phyloP scores from a whole-genome alignment of 805 yeast species.

The Dipodascus geniculatus region DNA sequence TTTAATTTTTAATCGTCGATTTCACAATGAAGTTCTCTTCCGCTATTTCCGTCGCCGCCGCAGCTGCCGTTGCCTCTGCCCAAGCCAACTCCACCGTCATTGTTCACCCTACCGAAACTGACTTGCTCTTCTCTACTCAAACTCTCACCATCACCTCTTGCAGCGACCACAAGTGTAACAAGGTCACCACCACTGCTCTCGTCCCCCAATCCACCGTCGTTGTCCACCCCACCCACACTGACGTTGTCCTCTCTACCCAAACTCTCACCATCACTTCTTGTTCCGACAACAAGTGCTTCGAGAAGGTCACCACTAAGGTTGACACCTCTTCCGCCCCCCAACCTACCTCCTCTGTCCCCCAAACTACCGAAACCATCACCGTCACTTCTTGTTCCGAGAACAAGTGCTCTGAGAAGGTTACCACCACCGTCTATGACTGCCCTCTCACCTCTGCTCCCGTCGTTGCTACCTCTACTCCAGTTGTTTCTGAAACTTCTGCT shows the following conservation, averaged over 20 bases:
- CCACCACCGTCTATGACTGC: neutral
- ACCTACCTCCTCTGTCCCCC: neutral
- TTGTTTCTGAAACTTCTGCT: neutral
- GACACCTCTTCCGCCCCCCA: neutral
- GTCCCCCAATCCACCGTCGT: conserved; percentile 1
- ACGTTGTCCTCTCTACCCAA: neutral
- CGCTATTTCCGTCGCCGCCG: neutral
- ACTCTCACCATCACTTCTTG: conserved; percentile 1
- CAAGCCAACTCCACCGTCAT: conserved; percentile 1
- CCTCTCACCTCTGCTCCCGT: neutral
- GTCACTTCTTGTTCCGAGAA: neutral
- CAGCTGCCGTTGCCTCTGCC: neutral
- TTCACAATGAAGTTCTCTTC: neutral
- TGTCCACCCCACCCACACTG: neutral
- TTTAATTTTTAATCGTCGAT: neutral
- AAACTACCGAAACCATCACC: neutral
- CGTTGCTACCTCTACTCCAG: neutral
- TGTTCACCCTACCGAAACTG: neutral
- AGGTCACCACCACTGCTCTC: neutral
- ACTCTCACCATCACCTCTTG: neutral
- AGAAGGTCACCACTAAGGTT: neutral
- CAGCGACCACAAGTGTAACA: neutral
- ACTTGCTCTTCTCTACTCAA: neutral
- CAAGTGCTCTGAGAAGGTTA: neutral
- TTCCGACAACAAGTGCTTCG: neutral